phyloP scores from a whole-genome alignment of 1,139 yeast genomes.

The Pichia sp. region DNA sequence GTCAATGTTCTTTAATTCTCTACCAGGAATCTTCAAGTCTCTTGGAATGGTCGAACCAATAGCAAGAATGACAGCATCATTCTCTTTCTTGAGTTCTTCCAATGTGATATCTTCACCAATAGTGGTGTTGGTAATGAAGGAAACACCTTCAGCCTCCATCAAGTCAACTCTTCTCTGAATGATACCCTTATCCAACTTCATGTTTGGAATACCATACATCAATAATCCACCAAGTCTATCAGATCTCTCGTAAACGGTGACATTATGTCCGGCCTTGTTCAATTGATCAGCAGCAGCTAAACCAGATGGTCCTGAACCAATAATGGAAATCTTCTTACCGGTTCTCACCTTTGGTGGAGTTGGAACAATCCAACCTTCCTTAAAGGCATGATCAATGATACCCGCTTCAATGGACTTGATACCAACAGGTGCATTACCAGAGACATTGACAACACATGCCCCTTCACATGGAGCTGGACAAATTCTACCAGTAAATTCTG shows the following conservation, averaged over 20 bases:
- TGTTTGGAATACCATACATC: slow-evolving; percentile 99
- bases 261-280: slow-evolving; percentile 90
- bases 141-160: slow-evolving; percentile 84
- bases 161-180: slow-evolving; percentile 92
- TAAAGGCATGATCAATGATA: slow-evolving; percentile 92
- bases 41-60: slow-evolving; percentile 97
- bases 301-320: slow-evolving; percentile 98
- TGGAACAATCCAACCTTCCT: slow-evolving; percentile 94
- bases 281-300: slow-evolving; percentile 94
- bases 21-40: slow-evolving; percentile 90
- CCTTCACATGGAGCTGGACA: slow-evolving; percentile 99
- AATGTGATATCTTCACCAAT: slow-evolving; percentile 78
- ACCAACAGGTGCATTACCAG: slow-evolving; percentile 86
- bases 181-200: slow-evolving; percentile 91
- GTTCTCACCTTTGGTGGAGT: slow-evolving; percentile 73
- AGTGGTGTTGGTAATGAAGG: slow-evolving; percentile 66
- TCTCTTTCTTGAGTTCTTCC: slow-evolving; percentile 53
- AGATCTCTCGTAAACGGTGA: slow-evolving; percentile 87
- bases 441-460: slow-evolving; percentile 93
- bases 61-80: slow-evolving; percentile 87
- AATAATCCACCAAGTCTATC: slow-evolving; percentile 95
- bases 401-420: slow-evolving; percentile 95
- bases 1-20: slow-evolving; percentile 82
- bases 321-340: slow-evolving; percentile 75
- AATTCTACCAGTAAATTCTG: slow-evolving; percentile 96